phyloP scores from a whole-genome alignment of 2,329 filamentous ascomycete species.

The Colletotrichum sansevieriae region DNA sequence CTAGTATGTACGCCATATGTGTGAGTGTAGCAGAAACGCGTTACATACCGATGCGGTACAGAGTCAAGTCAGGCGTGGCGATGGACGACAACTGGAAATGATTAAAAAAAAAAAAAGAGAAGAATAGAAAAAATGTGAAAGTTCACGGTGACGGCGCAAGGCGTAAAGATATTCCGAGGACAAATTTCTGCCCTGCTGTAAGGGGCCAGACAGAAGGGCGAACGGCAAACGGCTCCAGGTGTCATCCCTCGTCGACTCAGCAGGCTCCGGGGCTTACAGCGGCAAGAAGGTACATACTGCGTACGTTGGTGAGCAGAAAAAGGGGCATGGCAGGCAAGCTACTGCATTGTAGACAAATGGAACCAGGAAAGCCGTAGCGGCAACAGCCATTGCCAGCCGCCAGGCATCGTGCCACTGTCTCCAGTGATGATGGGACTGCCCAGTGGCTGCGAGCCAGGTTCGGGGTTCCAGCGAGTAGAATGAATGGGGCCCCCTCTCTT shows the following conservation, averaged over 20 bases:
- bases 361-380: slow-evolving; percentile 1
- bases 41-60: not conserved
- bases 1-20: not conserved
- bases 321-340: slow-evolving; percentile 1
- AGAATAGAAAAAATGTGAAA: not conserved
- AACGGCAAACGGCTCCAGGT: not conserved
- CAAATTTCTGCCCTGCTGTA: slow-evolving; percentile 10
- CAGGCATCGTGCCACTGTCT: not conserved
- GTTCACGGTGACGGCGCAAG: slow-evolving; percentile 9
- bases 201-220: slow-evolving; percentile 16
- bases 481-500: slow-evolving; percentile 5
- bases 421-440: not conserved
- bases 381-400: not conserved
- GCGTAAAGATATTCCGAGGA: slow-evolving; percentile 1
- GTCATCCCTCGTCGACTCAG: slow-evolving; percentile 7
- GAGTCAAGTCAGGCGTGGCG: slow-evolving; percentile 25
- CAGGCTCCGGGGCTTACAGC: slow-evolving; percentile 21
- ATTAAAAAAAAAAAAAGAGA: slow-evolving; percentile 2
- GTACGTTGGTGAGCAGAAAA: slow-evolving; percentile 22
- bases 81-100: not conserved
- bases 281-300: slow-evolving; percentile 1
- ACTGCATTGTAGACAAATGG: not conserved
- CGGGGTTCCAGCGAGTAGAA: slow-evolving; percentile 30
- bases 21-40: not conserved
- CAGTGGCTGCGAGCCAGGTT: slow-evolving; percentile 1